Conservation (phyloP, 2,329 filamentous ascomycete species). For the Fusarium lyarnte region DNA sequence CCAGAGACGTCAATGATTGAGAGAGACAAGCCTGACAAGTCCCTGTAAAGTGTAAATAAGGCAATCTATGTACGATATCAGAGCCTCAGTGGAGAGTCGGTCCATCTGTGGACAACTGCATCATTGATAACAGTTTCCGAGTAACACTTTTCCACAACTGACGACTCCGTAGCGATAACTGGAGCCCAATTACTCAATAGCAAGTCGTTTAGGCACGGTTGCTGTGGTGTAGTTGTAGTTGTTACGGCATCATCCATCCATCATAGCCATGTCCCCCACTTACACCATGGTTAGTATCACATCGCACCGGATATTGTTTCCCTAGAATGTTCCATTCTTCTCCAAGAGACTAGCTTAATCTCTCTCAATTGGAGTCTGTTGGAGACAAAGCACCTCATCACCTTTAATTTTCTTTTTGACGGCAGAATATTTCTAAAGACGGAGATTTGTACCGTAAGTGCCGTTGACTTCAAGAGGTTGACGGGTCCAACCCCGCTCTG, state of each 20-base stretch:
- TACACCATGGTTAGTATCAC: constrained; percentile 13
- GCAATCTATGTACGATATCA: constrained; percentile 15
- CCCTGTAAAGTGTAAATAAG: constrained; percentile 8
- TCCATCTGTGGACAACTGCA: constrained; percentile 25
- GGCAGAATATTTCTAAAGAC: constrained; percentile 1
- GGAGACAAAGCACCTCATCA: constrained; percentile 1
- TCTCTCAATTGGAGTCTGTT: constrained; percentile 5
- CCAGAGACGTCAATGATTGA: neutral
- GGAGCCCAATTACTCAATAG: neutral
- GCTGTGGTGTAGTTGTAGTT: constrained; percentile 1
- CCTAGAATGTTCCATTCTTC: constrained; percentile 9
- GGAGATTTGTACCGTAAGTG: constrained; percentile 27
- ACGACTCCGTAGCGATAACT: neutral
- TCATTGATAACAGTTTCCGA: neutral
- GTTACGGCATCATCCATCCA: constrained; percentile 25
- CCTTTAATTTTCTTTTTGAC: neutral
- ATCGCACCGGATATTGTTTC: constrained; percentile 9
- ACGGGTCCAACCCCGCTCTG: constrained; percentile 21
- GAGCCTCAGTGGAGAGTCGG: constrained; percentile 19
- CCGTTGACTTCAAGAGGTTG: constrained; percentile 12
- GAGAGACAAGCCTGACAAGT: neutral
- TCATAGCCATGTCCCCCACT: constrained; percentile 19
- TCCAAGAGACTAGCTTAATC: neutral
- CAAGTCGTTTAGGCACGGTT: neutral
- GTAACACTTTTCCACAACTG: neutral